Evolutionary conservation across 768 basidiomycete genomes (phyloP).

Genomic region (Hericium erinaceus): DNA sequence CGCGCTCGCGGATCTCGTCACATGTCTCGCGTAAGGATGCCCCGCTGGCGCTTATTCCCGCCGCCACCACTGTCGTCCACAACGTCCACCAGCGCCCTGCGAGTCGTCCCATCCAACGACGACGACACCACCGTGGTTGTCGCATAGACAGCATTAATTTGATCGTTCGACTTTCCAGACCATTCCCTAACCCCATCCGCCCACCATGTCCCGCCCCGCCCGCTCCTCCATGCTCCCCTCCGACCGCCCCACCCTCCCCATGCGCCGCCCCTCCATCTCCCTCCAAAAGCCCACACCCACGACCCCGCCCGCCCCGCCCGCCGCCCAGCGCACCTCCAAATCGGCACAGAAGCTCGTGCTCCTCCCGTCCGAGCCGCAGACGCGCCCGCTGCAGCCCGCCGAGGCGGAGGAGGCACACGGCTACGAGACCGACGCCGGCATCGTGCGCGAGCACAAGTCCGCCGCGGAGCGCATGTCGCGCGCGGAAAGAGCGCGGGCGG

Average conservation of each 20-base stretch:
- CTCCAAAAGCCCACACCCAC: neutral
- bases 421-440: slow-evolving; percentile 1
- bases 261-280: neutral
- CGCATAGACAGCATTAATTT: too few species aligned
- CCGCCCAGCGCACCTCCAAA: slow-evolving; percentile 69
- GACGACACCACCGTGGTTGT: too few species aligned
- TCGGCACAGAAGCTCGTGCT: slow-evolving; percentile 86
- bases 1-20: too few species aligned
- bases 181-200: too few species aligned
- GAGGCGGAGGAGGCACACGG: neutral
- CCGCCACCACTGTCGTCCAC: too few species aligned
- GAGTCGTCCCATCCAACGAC: too few species aligned
- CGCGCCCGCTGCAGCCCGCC: slow-evolving; percentile 41
- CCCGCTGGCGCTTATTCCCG: too few species aligned
- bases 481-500: slow-evolving; percentile 70
- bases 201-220: neutral
- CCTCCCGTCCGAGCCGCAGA: slow-evolving; percentile 85
- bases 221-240: neutral
- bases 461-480: slow-evolving; percentile 52
- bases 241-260: neutral
- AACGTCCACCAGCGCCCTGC: too few species aligned
- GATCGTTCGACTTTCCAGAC: too few species aligned
- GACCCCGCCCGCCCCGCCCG: neutral
- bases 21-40: too few species aligned
- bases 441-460: slow-evolving; percentile 29